These are phyloP conservation scores for Chytriomyces sp. DNA, from an alignment of 192 early-diverging fungal genomes.

Conservation along the genomic window DNA sequence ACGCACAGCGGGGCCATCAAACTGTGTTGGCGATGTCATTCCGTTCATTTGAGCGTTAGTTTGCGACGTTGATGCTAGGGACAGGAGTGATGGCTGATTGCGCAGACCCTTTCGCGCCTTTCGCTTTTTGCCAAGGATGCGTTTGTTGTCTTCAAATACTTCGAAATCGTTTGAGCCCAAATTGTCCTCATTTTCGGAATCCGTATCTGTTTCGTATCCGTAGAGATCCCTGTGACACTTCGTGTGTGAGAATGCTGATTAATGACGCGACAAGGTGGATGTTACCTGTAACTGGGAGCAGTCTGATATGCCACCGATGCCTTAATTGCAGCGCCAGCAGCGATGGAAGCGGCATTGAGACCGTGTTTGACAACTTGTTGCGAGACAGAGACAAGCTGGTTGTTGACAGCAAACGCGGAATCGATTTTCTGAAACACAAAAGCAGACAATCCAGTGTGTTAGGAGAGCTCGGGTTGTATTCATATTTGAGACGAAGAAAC, in stretches of 20 bases:
- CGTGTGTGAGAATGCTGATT: no score
- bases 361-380: constrained; percentile 40
- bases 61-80: neutral
- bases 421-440: constrained; percentile 33
- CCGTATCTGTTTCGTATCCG: constrained; percentile 20
- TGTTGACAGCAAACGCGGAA: constrained; percentile 45
- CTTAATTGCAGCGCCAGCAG: constrained; percentile 44
- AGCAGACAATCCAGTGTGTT: no score
- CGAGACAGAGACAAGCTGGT: constrained; percentile 34
- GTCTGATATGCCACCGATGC: constrained; percentile 50
- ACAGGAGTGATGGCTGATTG: constrained; percentile 11
- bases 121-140: neutral
- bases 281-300: constrained; percentile 31
- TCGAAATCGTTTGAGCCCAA: constrained; percentile 15
- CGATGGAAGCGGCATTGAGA: constrained; percentile 41
- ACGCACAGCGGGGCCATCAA: constrained; percentile 18
- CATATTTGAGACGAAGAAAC: no score
- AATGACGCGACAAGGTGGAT: no score
- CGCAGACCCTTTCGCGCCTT: neutral
- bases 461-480: no score
- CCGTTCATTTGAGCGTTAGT: neutral
- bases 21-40: neutral
- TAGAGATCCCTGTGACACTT: constrained; percentile 26
- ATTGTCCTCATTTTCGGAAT: constrained; percentile 8
- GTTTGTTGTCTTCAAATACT: constrained; percentile 13